These are phyloP conservation scores for Guyanaporus albipodus DNA, from an alignment of 768 basidiomycete species.

Conservation along the genomic window DNA sequence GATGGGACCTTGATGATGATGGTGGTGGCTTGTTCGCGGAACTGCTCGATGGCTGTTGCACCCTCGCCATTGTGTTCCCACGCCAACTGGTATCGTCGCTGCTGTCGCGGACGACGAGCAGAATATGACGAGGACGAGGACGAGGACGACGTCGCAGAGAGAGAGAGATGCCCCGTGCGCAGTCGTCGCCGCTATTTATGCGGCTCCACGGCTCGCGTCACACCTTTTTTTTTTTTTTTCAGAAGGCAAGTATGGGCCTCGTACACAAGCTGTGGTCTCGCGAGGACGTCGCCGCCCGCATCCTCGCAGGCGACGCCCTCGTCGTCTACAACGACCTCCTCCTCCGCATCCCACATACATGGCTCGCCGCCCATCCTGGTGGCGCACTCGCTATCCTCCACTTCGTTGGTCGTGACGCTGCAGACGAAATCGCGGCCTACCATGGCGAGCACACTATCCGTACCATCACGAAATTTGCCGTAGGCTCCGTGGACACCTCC, in stretches of 20 bases:
- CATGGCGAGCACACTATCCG: conserved; percentile 49
- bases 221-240: background rate
- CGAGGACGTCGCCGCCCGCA: conserved; percentile 60
- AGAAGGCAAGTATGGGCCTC: conserved; percentile 30
- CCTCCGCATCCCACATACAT: conserved; percentile 61
- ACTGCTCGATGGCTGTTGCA: no score
- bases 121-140: conserved; percentile 2
- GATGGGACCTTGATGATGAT: conserved; percentile 23
- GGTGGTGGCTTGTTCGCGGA: conserved; percentile 29
- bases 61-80: conserved; percentile 18
- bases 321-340: conserved; percentile 67
- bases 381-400: conserved; percentile 87
- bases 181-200: conserved; percentile 24
- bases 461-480: conserved; percentile 46
- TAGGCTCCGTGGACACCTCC: conserved; percentile 63
- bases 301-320: conserved; percentile 71
- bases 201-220: conserved; percentile 3
- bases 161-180: conserved; percentile 6
- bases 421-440: conserved; percentile 92
- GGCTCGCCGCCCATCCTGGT: conserved; percentile 89
- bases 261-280: conserved; percentile 38
- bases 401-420: conserved; percentile 92
- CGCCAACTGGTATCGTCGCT: conserved; percentile 15
- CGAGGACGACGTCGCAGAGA: background rate
- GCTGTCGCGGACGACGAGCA: conserved; percentile 8